Base-by-base conservation (phyloP, 2,329 filamentous ascomycete genomes). In the Chrysosporium keratinophilum region DNA sequence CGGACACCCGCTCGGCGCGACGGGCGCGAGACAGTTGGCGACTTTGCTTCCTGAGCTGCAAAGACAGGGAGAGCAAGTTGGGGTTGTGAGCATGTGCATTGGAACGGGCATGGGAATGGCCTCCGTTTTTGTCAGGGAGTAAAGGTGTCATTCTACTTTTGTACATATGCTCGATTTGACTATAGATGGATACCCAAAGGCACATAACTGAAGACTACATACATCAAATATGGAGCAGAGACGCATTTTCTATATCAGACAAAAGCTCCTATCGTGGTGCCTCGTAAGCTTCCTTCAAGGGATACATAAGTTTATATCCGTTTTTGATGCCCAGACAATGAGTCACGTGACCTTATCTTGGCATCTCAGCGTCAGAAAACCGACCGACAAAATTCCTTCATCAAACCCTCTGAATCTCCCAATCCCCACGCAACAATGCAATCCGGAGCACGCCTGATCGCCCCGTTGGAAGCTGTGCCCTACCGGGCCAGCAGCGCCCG, bases 61-160 rank as follows among this genome's bases (percentile, higher is more conserved):
- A 70, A 70, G 87, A 61, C 78, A 77, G 52, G 79, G 82, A 0
- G 77, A 85, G 55, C 78, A 91, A 69, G 74, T 95, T 46, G 89
- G 90, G 60, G 87, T 95, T 43, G 80, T 95, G 54, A 93, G 85
- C 64, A 95, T 96, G 87, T 96, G 90, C 68, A 81, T 89, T 56
- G 85, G 85, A 14, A 88, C 85, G 0, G 84, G 84, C n/a, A 87
- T 87, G 83, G 84, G 84, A 14, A 85, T 87, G 79, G 82, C 82
- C 2, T 80, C 79, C 23, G 67, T 84, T 68, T 83, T 85, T 69
- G 80, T 84, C 49, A 72, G 79, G 60, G 82, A 85, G 68, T 84
- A 75, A 44, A 7, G 14, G 28, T 46, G 48, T 5, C 5, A 15
- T 41, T 14, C 14, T 14, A 15, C n/a, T 41, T 15, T 10, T n/a